These are phyloP conservation scores for Erysimum cheiranthoides DNA, from an alignment of 345 rosid genomes.

Conservation along the genomic window DNA sequence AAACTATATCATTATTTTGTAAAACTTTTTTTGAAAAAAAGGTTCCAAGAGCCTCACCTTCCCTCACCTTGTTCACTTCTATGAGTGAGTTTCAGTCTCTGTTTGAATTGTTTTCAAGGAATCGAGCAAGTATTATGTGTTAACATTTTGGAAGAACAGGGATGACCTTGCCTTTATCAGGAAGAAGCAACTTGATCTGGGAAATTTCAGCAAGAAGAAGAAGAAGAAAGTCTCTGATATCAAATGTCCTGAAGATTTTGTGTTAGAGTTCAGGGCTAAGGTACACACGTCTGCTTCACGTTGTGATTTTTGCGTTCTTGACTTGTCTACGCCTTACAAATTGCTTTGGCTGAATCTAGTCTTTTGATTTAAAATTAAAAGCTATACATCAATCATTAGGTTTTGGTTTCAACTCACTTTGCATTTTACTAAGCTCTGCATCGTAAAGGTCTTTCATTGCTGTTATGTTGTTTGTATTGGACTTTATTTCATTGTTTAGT, in stretches of 20 bases:
- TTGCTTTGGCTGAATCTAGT: constrained; percentile 4
- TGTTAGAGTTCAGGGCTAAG: constrained; percentile 71
- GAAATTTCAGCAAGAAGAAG: constrained; percentile 57
- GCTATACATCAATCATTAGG: background rate
- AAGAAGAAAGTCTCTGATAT: constrained; percentile 63
- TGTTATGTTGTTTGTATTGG: no score
- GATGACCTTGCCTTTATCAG: constrained; percentile 76
- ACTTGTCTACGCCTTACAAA: background rate
- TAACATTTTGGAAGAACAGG: constrained; percentile 65
- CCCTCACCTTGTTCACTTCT: background rate
- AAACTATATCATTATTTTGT: no score
- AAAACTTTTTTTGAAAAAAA: no score
- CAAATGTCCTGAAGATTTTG: constrained; percentile 81
- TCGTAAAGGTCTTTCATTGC: background rate
- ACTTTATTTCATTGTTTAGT: no score
- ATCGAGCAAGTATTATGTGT: background rate
- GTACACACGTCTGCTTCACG: constrained; percentile 42
- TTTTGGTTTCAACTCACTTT: background rate
- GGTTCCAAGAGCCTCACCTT: no score
- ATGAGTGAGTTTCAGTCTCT: background rate
- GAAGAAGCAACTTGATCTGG: constrained; percentile 75
- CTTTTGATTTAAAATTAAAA: background rate
- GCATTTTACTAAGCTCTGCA: background rate
- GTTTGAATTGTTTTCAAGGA: background rate
- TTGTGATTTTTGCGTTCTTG: constrained; percentile 5